Base-by-base conservation (phyloP, 129 eudicot genomes). In the Flaveria robusta region DNA sequence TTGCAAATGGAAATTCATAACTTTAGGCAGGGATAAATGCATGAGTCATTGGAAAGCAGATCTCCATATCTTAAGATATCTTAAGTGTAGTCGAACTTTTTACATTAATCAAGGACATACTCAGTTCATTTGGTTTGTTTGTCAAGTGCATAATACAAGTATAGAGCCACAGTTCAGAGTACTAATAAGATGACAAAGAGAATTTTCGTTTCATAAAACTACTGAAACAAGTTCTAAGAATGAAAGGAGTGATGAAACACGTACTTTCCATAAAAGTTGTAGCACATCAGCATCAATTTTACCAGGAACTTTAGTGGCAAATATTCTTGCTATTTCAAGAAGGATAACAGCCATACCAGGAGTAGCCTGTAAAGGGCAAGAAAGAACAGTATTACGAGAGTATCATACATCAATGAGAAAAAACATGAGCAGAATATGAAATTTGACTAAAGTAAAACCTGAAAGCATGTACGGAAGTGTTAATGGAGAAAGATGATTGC, bases 321-420 rank as follows among this genome's bases (percentile, higher is more conserved):
- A 93, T 55, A 93, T 83, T 83, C 98, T 84, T 24, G 98, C 98
- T 68, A 93, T 93, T 85, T 93, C 97, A 59, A 93, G 97, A 72
- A 93, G 93, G 63, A 96, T 93, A 42, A 93, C 98, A 11, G 98
- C 98, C 98, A 93, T 93, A 84, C 84, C 98, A 26, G 98, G 98
- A 77, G 98, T 93, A 66, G 98, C 98, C 98, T 92, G 72, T 41
- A 63, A 24, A 11, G 11, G 64, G 54, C 3, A 54, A 37, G 13
- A 51, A 23, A 41, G 8, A 29, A 67, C 9, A 63, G 37, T 26
- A 23, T 26, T 47, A 46, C 1, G 34, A 29, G 37, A 59, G 18
- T 4, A 67, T 58, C 51, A 54, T 39, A 29, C 47, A 47, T 24
- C 43, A 12, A 64, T 19, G 68, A 65, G 15, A 58, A 24, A 59